Evolutionary conservation across 163 green algal genomes (phyloP).

Genomic region (Prototheca wickerhamii): DNA sequence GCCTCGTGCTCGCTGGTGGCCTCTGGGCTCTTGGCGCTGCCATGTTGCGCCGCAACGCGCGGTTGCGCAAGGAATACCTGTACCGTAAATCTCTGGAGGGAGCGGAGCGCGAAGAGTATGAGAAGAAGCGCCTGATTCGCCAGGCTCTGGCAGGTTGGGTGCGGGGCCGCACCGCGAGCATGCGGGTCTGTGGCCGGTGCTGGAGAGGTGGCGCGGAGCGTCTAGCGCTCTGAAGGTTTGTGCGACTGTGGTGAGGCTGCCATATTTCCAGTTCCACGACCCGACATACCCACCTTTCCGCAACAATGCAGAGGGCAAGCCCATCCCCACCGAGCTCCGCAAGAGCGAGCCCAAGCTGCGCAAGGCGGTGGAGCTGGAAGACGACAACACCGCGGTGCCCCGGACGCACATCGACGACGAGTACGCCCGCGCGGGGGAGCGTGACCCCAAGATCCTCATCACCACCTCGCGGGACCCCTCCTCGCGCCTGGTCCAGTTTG

Average conservation of each 20-base stretch:
- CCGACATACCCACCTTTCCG: neutral
- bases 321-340: constrained; percentile 84
- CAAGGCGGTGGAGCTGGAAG: constrained; percentile 82
- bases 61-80: constrained; percentile 90
- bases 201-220: neutral
- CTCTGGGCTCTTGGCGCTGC: too few relatives aligned
- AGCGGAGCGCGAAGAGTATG: constrained; percentile 87
- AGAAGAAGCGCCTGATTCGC: constrained; percentile 88
- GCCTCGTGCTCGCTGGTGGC: too few relatives aligned
- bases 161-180: neutral
- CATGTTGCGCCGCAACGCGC: constrained; percentile 82
- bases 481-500: constrained; percentile 84
- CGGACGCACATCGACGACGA: constrained; percentile 93
- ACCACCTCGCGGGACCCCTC: constrained; percentile 92
- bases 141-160: constrained; percentile 73
- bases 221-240: neutral
- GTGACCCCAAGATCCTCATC: constrained; percentile 85
- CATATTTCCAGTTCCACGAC: neutral
- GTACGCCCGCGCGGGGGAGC: constrained; percentile 80
- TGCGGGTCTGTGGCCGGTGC: neutral
- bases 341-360: constrained; percentile 68
- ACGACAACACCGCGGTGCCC: constrained; percentile 90
- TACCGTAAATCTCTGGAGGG: constrained; percentile 95
- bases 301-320: constrained; percentile 94
- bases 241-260: neutral